phyloP scores from a whole-genome alignment of 2,329 filamentous ascomycete genomes.

The Amphichorda felina region DNA sequence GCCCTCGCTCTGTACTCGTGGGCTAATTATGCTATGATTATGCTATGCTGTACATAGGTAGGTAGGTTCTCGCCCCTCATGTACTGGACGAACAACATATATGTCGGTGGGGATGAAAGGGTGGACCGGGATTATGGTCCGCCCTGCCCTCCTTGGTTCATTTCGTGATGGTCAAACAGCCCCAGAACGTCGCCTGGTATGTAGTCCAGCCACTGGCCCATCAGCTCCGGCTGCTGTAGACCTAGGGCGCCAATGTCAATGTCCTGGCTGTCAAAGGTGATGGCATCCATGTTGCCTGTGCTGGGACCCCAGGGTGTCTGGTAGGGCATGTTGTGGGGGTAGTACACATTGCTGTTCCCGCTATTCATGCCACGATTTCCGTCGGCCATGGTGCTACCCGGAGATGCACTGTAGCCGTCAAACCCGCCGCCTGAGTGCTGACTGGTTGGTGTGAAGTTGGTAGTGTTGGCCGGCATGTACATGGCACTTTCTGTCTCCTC shows the following conservation, averaged over 20 bases:
- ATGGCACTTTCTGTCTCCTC: constrained; percentile 17
- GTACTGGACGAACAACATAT: no score
- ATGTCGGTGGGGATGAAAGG: no score
- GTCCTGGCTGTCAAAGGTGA: constrained; percentile 68
- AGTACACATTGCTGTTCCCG: constrained; percentile 12
- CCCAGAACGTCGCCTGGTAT: constrained; percentile 54
- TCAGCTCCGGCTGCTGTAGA: constrained; percentile 46
- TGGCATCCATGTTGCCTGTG: constrained; percentile 30
- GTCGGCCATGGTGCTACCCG: constrained; percentile 27
- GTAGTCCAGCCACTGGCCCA: constrained; percentile 63
- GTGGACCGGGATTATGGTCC: no score
- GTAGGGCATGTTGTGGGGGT: constrained; percentile 14
- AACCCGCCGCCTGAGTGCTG: constrained; percentile 26
- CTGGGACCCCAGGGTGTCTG: constrained; percentile 17
- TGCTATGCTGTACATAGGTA: no score
- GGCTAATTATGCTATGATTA: no score
- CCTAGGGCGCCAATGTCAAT: constrained; percentile 61
- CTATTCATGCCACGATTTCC: constrained; percentile 8
- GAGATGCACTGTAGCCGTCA: constrained; percentile 29
- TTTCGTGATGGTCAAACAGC: constrained; percentile 32
- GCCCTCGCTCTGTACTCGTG: no score
- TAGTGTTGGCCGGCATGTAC: constrained; percentile 11
- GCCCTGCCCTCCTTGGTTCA: constrained; percentile 10
- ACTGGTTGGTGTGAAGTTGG: constrained; percentile 26
- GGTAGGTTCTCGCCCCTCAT: no score